A percentile compares a stretch with the other conserved stretches of the same genome.
Conservation (phyloP, 495 filamentous ascomycete species). For the Aspergillus nanangensis region DNA sequence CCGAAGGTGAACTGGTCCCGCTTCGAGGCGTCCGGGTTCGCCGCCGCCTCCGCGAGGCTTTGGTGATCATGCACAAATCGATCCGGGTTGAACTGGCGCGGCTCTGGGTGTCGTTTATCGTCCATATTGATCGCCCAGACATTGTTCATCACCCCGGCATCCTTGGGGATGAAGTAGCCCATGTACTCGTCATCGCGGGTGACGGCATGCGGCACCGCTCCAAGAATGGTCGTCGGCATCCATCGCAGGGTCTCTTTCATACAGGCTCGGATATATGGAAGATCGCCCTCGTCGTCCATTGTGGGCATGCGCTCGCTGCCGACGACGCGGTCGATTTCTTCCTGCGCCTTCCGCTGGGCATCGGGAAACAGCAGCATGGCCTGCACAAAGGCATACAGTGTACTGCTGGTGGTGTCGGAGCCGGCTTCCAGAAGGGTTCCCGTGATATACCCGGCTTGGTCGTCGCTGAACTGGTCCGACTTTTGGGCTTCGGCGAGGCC, state of each 20-base stretch:
- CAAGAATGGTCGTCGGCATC: constrained; percentile 34
- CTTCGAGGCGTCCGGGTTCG: constrained; percentile 32
- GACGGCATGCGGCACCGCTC: constrained; percentile 52
- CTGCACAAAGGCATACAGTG: constrained; percentile 35
- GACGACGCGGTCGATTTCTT: constrained; percentile 35
- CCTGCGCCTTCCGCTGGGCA: constrained; percentile 45
- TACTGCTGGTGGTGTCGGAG: constrained; percentile 36
- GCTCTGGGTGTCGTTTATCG: constrained; percentile 37
- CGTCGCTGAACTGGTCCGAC: constrained; percentile 21
- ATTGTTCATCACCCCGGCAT: constrained; percentile 38
- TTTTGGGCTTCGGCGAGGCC: constrained; percentile 35
- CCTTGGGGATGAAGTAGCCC: constrained; percentile 46
- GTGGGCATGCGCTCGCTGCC: constrained; percentile 17
- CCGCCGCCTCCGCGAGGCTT: constrained; percentile 29
- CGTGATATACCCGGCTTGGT: constrained; percentile 35
- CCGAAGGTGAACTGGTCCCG: constrained; percentile 30
- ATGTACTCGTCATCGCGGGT: constrained; percentile 50
- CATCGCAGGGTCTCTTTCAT: constrained; percentile 41
- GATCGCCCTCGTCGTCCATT: constrained; percentile 17
- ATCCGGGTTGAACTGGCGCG: constrained; percentile 51
- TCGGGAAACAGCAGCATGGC: constrained; percentile 41
- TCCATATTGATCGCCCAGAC: constrained; percentile 46
- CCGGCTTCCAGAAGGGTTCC: constrained; percentile 42
- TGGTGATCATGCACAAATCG: constrained; percentile 35
- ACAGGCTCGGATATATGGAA: constrained; percentile 34